Evolutionary conservation across 768 basidiomycete genomes (phyloP), one percentile per base, ranked within the genome.

Genomic region (Psilocybe subaeruginosa): DNA sequence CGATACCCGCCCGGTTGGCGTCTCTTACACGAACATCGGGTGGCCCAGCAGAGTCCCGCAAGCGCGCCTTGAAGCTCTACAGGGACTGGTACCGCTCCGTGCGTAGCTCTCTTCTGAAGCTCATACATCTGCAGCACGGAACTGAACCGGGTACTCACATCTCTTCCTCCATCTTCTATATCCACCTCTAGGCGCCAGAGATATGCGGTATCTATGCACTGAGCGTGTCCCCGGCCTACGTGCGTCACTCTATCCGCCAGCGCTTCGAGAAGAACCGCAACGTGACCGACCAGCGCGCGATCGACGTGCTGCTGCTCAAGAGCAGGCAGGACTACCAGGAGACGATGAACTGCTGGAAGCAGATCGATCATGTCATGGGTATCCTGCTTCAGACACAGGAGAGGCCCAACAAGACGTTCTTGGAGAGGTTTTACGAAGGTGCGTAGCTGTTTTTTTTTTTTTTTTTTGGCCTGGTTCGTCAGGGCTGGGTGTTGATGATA

Each of bases 71-170:
- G 17, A 80, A 89, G 49, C 83, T 97, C 11, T 99, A 99, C 80
- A 82, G 96, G 60, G 89, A 88, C 73, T 99, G 97, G 97, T 91
- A 95, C 72, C 90, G 97, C 63, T 83, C 89, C 49, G 97, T 97
- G 70, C 68, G 93, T 85, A 45, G 23, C 8, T 43, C 31, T 39
- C 23, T 27, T 56, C 46, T 17, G 56, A 45, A 29, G 47, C 23
- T 51, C 50, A 35, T 7, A 6, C 33, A 14, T 27, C 16, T 17
- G 53, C 1, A 30, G 51, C 52, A 58, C 54, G 61, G 37, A 53
- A 41, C 53, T 46, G 30, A 49, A 46, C 43, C 27, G 30, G 50
- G 30, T 31, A 17, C 33, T 7, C n/a, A 3, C 11, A n/a, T 2
- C 11, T 37, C 17, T 19, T 53, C 11, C 29, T 8, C 9, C 50